Conservation (phyloP, 129 eudicot genomes). For the Daucus carota region DNA sequence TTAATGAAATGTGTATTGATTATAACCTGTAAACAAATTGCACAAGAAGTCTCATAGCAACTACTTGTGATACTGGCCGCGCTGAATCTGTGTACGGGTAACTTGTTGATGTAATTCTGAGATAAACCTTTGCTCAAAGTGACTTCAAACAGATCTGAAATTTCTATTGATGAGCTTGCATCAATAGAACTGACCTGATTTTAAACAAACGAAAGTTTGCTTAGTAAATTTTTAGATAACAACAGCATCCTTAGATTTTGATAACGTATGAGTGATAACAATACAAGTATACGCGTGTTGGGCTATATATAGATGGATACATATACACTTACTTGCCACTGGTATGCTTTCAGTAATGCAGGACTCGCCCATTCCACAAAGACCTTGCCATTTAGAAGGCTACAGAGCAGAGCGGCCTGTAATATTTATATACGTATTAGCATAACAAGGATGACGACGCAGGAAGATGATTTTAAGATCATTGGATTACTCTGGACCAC, state of each 20-base stretch:
- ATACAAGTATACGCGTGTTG: too few species aligned
- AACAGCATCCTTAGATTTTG: background rate
- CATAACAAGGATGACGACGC: background rate
- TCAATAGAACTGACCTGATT: conserved; percentile 49
- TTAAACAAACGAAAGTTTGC: background rate
- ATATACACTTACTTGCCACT: conserved; percentile 57
- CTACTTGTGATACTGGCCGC: conserved; percentile 1
- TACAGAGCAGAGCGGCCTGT: conserved; percentile 62
- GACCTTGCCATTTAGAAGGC: conserved; percentile 74
- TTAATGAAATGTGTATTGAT: background rate
- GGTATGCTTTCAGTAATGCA: conserved; percentile 82
- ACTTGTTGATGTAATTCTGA: conserved; percentile 31
- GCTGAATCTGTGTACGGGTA: conserved; percentile 36
- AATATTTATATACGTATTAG: background rate
- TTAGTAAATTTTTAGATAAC: background rate
- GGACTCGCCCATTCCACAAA: conserved; percentile 83
- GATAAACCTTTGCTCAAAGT: conserved; percentile 41
- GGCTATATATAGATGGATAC: background rate
- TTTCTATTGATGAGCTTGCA: conserved; percentile 34
- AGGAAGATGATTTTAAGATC: background rate
- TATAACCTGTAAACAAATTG: conserved; percentile 48
- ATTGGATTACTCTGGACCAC: background rate
- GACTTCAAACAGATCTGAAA: conserved; percentile 46
- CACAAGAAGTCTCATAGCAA: conserved; percentile 29
- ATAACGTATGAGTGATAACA: too few species aligned